phyloP scores from a whole-genome alignment of 345 rosid genomes.

The Euphorbia tirucalli region DNA sequence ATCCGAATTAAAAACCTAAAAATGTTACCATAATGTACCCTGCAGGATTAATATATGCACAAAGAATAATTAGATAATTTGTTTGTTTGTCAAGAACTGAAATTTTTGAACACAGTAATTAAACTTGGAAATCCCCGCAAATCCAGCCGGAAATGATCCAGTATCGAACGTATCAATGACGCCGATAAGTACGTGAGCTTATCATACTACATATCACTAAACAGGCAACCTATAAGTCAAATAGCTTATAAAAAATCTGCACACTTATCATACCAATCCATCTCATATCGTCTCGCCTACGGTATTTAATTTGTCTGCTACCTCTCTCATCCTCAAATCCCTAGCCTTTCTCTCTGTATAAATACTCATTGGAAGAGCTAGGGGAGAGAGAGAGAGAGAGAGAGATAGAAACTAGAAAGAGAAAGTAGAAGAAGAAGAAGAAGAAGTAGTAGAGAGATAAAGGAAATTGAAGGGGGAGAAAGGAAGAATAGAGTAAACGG shows the following conservation, averaged over 20 bases:
- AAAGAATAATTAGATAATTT: too few species aligned
- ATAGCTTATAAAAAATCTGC: not conserved
- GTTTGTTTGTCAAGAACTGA: not conserved
- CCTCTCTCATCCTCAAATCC: conserved; percentile 41
- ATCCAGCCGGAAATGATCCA: conserved; percentile 15
- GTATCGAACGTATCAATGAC: conserved; percentile 17
- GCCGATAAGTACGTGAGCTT: rapidly evolving
- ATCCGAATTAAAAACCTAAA: too few species aligned
- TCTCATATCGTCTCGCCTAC: conserved; percentile 40
- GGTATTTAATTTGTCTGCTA: conserved; percentile 38
- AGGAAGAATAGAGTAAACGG: conserved; percentile 15
- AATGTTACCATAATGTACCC: too few species aligned
- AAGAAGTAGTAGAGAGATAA: too few species aligned
- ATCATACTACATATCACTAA: rapidly evolving
- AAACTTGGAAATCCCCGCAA: conserved; percentile 17
- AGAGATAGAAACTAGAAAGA: conserved; percentile 12
- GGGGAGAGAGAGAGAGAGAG: too few species aligned
- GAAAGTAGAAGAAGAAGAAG: not conserved
- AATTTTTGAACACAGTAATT: not conserved
- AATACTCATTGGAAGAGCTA: conserved; percentile 36
- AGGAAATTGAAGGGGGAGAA: conserved; percentile 15
- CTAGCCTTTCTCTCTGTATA: conserved; percentile 44
- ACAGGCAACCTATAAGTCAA: not conserved
- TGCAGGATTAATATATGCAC: too few species aligned
- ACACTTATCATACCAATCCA: conserved; percentile 7